These are phyloP conservation scores for Flaveria sonorensis DNA, from an alignment of 129 eudicot genomes.

Conservation along the genomic window DNA sequence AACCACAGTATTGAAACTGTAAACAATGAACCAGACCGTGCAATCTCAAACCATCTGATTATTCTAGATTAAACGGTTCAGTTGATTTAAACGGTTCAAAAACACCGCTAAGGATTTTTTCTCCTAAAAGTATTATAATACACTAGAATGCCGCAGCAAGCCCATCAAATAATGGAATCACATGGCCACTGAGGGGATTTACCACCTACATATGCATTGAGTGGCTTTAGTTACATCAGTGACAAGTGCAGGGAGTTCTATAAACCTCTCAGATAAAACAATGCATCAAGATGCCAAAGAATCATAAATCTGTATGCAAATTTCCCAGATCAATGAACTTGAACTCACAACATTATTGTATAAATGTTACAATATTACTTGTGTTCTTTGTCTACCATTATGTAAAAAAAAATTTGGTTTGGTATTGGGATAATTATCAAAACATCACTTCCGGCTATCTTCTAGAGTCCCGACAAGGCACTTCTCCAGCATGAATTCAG, in stretches of 20 bases:
- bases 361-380: background rate
- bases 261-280: background rate
- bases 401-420: background rate
- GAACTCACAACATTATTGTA: background rate
- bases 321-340: conserved; percentile 4
- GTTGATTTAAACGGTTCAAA: background rate
- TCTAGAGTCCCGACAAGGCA: conserved; percentile 46
- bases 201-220: background rate
- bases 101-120: no score
- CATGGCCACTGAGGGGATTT: no score
- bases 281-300: background rate
- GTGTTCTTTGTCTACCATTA: background rate
- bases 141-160: background rate
- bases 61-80: no score
- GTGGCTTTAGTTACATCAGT: no score
- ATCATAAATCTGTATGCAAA: conserved; percentile 19
- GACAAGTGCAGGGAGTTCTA: no score
- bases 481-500: conserved; percentile 44
- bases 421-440: background rate
- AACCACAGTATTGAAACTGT: no score
- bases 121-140: background rate
- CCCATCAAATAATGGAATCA: no score
- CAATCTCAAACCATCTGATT: no score
- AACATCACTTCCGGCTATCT: conserved; percentile 34
- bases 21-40: no score